Conservation (phyloP, 1,284 basidiomycete species). For the Somion occarium region DNA sequence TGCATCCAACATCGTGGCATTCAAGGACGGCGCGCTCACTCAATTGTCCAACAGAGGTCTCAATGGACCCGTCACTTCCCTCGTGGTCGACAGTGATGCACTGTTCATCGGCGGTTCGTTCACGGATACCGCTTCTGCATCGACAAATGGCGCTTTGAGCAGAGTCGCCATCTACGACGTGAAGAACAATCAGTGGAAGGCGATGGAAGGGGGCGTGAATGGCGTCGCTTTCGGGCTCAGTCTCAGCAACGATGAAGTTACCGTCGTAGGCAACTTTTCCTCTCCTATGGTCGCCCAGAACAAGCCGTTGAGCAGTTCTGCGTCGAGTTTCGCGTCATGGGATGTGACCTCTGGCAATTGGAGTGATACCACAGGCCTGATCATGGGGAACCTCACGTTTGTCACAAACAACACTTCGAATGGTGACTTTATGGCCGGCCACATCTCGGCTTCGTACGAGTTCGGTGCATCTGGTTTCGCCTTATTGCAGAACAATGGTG, state of each 20-base stretch:
- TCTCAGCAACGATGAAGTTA: constrained; percentile 46
- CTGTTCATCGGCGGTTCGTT: constrained; percentile 89
- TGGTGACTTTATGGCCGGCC: constrained; percentile 62
- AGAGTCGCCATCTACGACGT: constrained; percentile 80
- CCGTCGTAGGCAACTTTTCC: constrained; percentile 78
- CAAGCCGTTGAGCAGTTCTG: constrained; percentile 33
- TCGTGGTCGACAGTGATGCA: constrained; percentile 53
- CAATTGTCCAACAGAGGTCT: constrained; percentile 60
- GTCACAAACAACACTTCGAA: constrained; percentile 56
- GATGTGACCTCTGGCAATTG: constrained; percentile 60
- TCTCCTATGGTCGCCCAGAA: constrained; percentile 38
- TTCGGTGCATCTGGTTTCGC: constrained; percentile 73
- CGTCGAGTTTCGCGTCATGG: constrained; percentile 77
- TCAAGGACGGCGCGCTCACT: constrained; percentile 54
- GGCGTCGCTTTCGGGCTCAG: constrained; percentile 66
- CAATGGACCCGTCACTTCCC: constrained; percentile 70
- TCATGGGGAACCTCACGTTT: constrained; percentile 72
- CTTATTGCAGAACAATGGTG: constrained; percentile 57
- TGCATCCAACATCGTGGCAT: constrained; percentile 71
- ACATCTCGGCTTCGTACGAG: constrained; percentile 45
- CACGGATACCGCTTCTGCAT: constrained; percentile 55
- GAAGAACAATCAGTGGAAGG: constrained; percentile 58
- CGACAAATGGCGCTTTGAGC: constrained; percentile 48
- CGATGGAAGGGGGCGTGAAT: constrained; percentile 74
- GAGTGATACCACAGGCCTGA: constrained; percentile 69